Base-by-base conservation (phyloP, 139 green algal species). In the Auxenochlorella pyrenoidosa region DNA sequence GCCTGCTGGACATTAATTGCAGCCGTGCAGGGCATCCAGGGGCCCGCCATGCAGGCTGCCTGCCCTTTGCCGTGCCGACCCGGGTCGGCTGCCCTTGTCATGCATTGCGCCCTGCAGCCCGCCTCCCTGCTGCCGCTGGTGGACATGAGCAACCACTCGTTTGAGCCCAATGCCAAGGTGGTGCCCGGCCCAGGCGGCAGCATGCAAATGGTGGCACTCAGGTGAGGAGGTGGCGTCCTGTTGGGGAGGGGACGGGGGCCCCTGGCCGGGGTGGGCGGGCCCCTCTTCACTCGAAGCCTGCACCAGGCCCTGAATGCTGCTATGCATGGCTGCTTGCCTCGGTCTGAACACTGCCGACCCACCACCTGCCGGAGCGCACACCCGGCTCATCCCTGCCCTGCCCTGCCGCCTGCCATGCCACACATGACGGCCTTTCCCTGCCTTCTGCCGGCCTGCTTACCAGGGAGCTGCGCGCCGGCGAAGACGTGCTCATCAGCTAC, bases 121-220 rank as follows among this genome's bases (percentile, higher is more conserved):
- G 58, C 75, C 59, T 82, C 93, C 12, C 88, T 96, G 91, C 91
- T 98, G 76, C 94, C 95, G 0, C 90, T 98, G 1, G 95, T 98
- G 26, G 95, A 96, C 90, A 96, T 98, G 94, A 90, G 86, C 80
- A 98, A 98, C 90, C 95, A 98, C 86, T 91, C 75, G 32, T 97
- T 94, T 40, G 16, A 80, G 0, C 92, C 93, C 40, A 97, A 96
- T 82, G 90, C 72, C 86, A 85, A 84, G 78, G 76, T 90, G 12
- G 60, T 26, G 21, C 36, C 75, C 12, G 75, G 65, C 18, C 21
- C 66, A 6, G 58, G 58, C 22, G 60, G 72, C 66, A 60, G n/a
- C 63, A 70, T 89, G 54, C 18, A 6, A 38, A 51, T 90, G 79
- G 47, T 88, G 72, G 76, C 89, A 2, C 65, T 78, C 8, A 66